A percentile compares a stretch with the other conserved stretches of the same genome.
These are phyloP conservation scores for Leptosphaerulina australis DNA, from an alignment of 2,329 filamentous ascomycete species.

Conservation along the genomic window DNA sequence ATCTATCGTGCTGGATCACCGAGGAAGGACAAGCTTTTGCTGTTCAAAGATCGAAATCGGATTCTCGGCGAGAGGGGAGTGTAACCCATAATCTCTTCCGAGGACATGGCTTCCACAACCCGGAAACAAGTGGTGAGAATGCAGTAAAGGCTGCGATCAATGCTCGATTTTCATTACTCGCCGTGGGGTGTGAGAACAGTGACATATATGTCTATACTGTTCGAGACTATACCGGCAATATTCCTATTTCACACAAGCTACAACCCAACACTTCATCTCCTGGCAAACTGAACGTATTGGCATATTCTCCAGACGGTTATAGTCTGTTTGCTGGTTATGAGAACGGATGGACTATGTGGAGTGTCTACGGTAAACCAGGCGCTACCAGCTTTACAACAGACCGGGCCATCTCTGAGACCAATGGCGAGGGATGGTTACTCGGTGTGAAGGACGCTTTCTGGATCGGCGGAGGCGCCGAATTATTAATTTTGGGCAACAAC, in stretches of 20 bases:
- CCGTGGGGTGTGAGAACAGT: constrained; percentile 80
- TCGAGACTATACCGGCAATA: constrained; percentile 90
- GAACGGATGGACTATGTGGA: constrained; percentile 94
- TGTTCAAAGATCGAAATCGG: constrained; percentile 70
- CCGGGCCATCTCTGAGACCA: constrained; percentile 64
- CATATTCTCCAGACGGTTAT: constrained; percentile 94
- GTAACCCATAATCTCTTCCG: constrained; percentile 74
- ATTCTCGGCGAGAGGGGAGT: constrained; percentile 48
- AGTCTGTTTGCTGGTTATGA: constrained; percentile 94
- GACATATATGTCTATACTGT: constrained; percentile 88
- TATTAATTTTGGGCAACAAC: constrained; percentile 72
- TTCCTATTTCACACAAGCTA: constrained; percentile 83
- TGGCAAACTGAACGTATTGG: constrained; percentile 74
- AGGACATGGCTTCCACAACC: constrained; percentile 87
- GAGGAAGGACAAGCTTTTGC: constrained; percentile 87
- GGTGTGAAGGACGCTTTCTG: constrained; percentile 80
- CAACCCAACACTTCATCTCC: constrained; percentile 72
- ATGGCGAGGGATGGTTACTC: constrained; percentile 82
- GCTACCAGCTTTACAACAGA: constrained; percentile 83
- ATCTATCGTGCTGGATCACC: constrained; percentile 89
- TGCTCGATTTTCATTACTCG: constrained; percentile 90
- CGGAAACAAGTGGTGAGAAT: constrained; percentile 63
- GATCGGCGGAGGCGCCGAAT: constrained; percentile 85
- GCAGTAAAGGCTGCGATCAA: constrained; percentile 85
- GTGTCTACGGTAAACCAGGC: constrained; percentile 90